Base-by-base conservation (phyloP, 2,329 filamentous ascomycete species). In the Arthrobotrys sphaeroides region DNA sequence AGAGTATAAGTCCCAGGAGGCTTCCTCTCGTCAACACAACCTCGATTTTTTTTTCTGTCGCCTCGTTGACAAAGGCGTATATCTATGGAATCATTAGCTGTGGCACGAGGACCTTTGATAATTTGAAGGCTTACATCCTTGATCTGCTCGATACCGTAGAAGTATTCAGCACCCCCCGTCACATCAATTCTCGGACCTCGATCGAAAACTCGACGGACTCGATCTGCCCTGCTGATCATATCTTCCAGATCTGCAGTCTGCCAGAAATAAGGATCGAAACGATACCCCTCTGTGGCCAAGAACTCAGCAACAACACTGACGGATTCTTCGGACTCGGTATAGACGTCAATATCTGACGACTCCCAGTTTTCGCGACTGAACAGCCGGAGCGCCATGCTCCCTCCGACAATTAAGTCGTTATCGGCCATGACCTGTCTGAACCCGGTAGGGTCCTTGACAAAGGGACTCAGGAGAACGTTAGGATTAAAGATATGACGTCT, bases 401-500 rank as follows among this genome's bases (percentile, higher is more conserved):
- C 64, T 12, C 64, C 64, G n/a, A 67, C 18, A 3, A 67, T 38
- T 2, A 67, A 22, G 22, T 45, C 40, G 18, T 57, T 31, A 5
- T 43, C 26, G 0, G 64, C 64, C 64, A 67, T 67, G n/a, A 57
- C 2, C 20, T 67, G 64, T 7, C 64, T 49, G 9, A 67, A 67
- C 4, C 38, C 16, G 2, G 47, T 3, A 3, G 51, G 49, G 7
- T 57, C 38, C 22, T 24, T 36, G 22, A 67, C 57, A 18, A 57
- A 67, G 2, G 33, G 33, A 5, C 40, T 9, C 4, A 67, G 18
- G 1, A 43, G 38, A 0, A 24, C 16, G 10, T 67, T 42, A 13
- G 40, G 26, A 22, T 59, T 59, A 38, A 33, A 67, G 0, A 67
- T 5, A 13, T 53, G 33, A 5, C 4, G 9, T 20, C 13, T 59